A percentile compares a stretch with the other conserved stretches of the same genome.
Evolutionary conservation across 2,329 filamentous ascomycete species (phyloP).

Genomic region (Trichoderma polysporum): DNA sequence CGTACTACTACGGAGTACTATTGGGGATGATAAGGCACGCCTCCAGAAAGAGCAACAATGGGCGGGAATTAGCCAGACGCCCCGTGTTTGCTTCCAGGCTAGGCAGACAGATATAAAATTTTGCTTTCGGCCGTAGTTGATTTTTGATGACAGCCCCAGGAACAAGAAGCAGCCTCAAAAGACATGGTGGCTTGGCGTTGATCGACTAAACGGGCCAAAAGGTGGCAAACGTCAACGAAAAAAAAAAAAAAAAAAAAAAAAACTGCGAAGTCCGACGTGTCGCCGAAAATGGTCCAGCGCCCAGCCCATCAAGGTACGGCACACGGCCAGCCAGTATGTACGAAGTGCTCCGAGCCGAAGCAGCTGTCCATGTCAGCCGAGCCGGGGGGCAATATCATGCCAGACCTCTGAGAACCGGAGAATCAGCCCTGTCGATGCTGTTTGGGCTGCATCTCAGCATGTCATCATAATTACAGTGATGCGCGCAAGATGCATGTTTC

Average conservation of each 20-base stretch:
- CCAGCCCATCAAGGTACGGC: conserved; percentile 7
- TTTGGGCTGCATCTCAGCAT: not conserved
- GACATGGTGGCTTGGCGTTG: conserved; percentile 8
- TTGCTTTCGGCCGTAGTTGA: not conserved
- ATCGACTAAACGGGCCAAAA: not conserved
- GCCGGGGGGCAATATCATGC: not conserved
- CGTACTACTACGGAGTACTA: no score
- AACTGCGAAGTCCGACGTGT: not conserved
- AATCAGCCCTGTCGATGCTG: not conserved
- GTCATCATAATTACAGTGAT: not conserved
- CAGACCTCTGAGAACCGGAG: not conserved
- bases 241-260: not conserved
- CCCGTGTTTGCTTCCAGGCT: not conserved
- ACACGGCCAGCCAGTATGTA: not conserved
- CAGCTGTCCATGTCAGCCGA: not conserved
- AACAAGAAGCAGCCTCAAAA: not conserved
- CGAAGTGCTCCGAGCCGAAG: conserved; percentile 6
- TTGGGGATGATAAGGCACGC: not conserved
- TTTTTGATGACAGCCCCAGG: not conserved
- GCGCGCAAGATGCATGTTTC: not conserved
- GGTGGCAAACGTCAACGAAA: conserved; percentile 4
- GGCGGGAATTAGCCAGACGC: not conserved
- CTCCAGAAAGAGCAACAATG: not conserved
- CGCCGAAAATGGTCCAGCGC: conserved; percentile 10
- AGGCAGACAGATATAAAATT: not conserved